Base-by-base conservation (phyloP, 2,329 filamentous ascomycete genomes). In the Lasiodiplodia theobromae region DNA sequence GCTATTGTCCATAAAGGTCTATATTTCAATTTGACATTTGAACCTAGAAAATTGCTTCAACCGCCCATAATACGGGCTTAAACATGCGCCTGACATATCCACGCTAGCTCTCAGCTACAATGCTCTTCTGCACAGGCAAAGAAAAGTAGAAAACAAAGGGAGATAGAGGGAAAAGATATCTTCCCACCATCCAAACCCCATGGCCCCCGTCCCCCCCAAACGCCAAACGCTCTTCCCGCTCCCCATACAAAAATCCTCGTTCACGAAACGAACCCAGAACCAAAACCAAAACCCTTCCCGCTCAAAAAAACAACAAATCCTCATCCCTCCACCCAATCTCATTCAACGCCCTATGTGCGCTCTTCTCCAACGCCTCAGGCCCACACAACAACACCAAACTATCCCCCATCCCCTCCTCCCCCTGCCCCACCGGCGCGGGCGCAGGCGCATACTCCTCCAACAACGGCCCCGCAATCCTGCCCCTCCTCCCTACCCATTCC, bases 321-420 rank as follows among this genome's bases (percentile, higher is more conserved):
- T 89, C 86, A 70, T 93, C 89, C 10, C 78, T 82, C 92, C 92
- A 96, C 0, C 92, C 92, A 77, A 90, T 81, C 14, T 83, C 85
- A 66, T 84, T 76, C 73, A 92, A 77, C 31, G 87, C 86, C 56
- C 81, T 77, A 71, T 86, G 85, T 4, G 87, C 88, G 68, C 84
- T 88, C 70, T 88, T 89, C 80, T 96, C 93, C 82, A 97, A 83
- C 3, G 89, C 81, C 72, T 86, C 87, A 0, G 94, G 94, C 2
- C 94, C 94, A 80, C 94, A 97, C 18, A 97, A 84, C 69, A 97
- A 79, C 16, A 93, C 88, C 83, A 97, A 73, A 2, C 76, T 77
- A n/a, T 77, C 76, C 23, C 23, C 23, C 23, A 2, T 2, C 23
- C 1, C 23, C 7, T 86, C 23, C 23, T 23, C 23, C 23, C 1